Evolutionary conservation across 176 grass and related monocot genomes (phyloP).

Genomic region (Bonia amplexicaulis): DNA sequence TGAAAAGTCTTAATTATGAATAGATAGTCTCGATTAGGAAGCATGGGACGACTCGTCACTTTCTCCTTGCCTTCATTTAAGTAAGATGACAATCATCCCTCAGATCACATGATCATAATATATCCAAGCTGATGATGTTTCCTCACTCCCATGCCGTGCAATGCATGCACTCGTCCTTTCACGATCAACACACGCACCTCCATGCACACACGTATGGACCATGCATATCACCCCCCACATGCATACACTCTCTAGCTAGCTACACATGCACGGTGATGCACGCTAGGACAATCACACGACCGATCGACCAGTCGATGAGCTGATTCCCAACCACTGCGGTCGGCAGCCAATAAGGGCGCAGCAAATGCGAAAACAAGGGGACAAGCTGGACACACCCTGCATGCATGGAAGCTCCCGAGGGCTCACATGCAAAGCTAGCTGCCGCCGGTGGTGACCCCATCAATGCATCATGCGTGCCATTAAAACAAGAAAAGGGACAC

Average conservation of each 20-base stretch:
- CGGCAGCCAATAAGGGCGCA: conserved; percentile 26
- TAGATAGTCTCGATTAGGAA: too few species aligned
- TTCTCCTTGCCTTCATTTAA: too few species aligned
- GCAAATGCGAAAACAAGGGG: conserved; percentile 14
- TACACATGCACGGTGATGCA: background rate
- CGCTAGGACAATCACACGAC: background rate
- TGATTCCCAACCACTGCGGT: background rate
- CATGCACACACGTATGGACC: background rate
- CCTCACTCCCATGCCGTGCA: background rate
- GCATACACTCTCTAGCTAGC: background rate
- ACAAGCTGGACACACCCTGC: background rate
- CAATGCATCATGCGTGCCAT: conserved; percentile 10
- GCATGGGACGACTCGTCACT: too few species aligned
- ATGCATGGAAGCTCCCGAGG: conserved; percentile 19
- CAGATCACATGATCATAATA: too few species aligned
- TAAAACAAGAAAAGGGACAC: conserved; percentile 2
- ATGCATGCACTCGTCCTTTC: background rate
- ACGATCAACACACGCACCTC: background rate
- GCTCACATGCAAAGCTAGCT: conserved; percentile 10
- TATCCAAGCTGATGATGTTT: too few species aligned
- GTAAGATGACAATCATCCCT: too few species aligned
- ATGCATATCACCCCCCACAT: background rate
- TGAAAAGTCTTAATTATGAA: too few species aligned
- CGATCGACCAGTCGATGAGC: background rate
- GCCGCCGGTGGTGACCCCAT: background rate